phyloP scores from a whole-genome alignment of 805 yeast species.

The Candida sphagnicola region DNA sequence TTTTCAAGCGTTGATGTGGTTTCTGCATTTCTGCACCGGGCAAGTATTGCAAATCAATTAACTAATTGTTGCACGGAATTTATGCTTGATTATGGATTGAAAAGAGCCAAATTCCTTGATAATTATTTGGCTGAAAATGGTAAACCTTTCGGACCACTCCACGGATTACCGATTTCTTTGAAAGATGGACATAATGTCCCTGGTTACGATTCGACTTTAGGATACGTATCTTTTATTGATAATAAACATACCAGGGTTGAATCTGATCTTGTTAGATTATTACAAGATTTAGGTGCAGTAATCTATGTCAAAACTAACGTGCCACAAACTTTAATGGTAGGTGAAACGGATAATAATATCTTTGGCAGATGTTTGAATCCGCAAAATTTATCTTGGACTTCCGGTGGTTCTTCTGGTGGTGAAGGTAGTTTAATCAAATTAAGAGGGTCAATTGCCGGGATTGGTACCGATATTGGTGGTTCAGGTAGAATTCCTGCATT shows the following conservation, averaged over 20 bases:
- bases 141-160: constrained; percentile 55
- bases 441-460: constrained; percentile 37
- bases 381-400: constrained; percentile 30
- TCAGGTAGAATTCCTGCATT: constrained; percentile 43
- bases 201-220: constrained; percentile 35
- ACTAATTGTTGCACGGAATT: constrained; percentile 40
- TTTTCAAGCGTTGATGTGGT: constrained; percentile 16
- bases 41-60: constrained; percentile 39
- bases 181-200: constrained; percentile 44
- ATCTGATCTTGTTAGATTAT: constrained; percentile 25
- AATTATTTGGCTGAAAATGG: constrained; percentile 44
- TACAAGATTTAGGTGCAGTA: constrained; percentile 40
- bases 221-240: constrained; percentile 32
- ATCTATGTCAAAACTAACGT: constrained; percentile 40
- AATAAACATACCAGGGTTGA: constrained; percentile 24
- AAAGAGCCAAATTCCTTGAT: constrained; percentile 53
- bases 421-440: constrained; percentile 41
- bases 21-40: constrained; percentile 40
- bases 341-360: constrained; percentile 37
- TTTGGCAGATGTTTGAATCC: constrained; percentile 37
- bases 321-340: constrained; percentile 44
- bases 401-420: constrained; percentile 44
- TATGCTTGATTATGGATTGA: constrained; percentile 57
- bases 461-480: constrained; percentile 44
- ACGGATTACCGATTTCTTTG: constrained; percentile 63